Evolutionary conservation across 2,329 filamentous ascomycete species (phyloP), one percentile per base, ranked within the genome.

Genomic region (Dactylellina leptospora): DNA sequence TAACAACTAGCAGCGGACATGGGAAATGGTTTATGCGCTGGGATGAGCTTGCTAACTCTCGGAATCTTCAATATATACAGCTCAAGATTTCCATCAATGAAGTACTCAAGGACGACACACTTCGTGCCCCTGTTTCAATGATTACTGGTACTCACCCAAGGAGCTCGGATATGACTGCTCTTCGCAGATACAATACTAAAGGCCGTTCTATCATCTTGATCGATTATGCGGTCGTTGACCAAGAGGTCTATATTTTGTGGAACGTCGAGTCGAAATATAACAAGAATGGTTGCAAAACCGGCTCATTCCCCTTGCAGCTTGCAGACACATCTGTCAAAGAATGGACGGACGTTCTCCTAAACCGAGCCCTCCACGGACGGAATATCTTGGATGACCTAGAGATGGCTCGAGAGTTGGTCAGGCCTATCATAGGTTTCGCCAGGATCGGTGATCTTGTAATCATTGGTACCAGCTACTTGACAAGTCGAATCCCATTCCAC

Each of bases 391-490:
- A 59, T 1, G 4, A 22, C 1, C n/a, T 59, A n/a, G 18, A 48
- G 0, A 8, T 59, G 0, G 68, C 51, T 4, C 10, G 25, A 9
- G 11, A 16, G 1, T 28, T 72, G 4, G 45, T 63, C 11, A 0
- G 22, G 1, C 36, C 36, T 5, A 22, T 72, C 27, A 13, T 18
- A 8, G 33, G 36, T 6, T 28, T 64, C 16, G 33, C 27, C 11
- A 28, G 40, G 33, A 28, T 33, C n/a, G 68, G 68, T 2, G 68
- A 72, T 22, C 23, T 54, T 6, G 38, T 72, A 25, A 40, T 72
- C 20, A 59, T 72, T 27, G 68, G 68, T n/a, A 72, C 61, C 45
- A 58, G 50, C 13, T 47, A 42, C 10, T 36, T 72, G 6, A 64
- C 48, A 8, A 40, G 27, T 13, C 44, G 68, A 9, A 54, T 72